Conservation (phyloP, 129 eudicot genomes). For the Calendula officinalis region DNA sequence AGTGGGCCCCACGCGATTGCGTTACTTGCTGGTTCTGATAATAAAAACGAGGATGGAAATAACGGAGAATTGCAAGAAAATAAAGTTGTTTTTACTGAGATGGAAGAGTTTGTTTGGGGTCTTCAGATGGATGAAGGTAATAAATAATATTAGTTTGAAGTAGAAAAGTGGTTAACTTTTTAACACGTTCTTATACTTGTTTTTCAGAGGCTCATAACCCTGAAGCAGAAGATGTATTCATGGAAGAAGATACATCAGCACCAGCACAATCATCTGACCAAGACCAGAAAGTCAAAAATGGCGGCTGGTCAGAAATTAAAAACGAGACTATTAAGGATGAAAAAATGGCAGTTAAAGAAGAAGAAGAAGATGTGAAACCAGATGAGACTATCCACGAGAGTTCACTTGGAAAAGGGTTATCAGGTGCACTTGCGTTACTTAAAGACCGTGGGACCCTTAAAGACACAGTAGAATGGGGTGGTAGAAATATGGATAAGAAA, state of each 20-base stretch:
- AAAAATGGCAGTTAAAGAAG: conserved; percentile 38
- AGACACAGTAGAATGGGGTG: conserved; percentile 94
- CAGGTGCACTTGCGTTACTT: conserved; percentile 75
- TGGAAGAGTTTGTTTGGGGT: conserved; percentile 99
- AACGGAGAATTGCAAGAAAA: conserved; percentile 59
- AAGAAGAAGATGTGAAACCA: conserved; percentile 52
- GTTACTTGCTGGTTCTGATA: conserved; percentile 54
- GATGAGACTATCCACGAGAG: conserved; percentile 87
- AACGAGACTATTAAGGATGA: conserved; percentile 41
- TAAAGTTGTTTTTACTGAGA: conserved; percentile 87
- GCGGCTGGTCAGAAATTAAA: conserved; percentile 72
- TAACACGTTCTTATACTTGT: neutral
- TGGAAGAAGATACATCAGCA: conserved; percentile 80
- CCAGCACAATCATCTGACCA: conserved; percentile 42
- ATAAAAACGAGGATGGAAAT: conserved; percentile 33
- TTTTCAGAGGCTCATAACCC: conserved; percentile 72
- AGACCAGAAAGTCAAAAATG: conserved; percentile 44
- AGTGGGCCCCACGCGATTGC: conserved; percentile 52
- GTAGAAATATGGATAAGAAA: conserved; percentile 96
- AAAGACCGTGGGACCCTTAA: conserved; percentile 83
- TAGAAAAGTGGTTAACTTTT: neutral
- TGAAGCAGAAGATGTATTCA: conserved; percentile 76
- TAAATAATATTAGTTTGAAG: neutral
- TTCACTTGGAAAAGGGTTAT: conserved; percentile 84
- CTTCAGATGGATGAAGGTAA: conserved; percentile 92